Evolutionary conservation across 1,139 yeast genomes (phyloP), one percentile per base, ranked within the genome.

Genomic region (Hemisphaericaspora lyxosophila): DNA sequence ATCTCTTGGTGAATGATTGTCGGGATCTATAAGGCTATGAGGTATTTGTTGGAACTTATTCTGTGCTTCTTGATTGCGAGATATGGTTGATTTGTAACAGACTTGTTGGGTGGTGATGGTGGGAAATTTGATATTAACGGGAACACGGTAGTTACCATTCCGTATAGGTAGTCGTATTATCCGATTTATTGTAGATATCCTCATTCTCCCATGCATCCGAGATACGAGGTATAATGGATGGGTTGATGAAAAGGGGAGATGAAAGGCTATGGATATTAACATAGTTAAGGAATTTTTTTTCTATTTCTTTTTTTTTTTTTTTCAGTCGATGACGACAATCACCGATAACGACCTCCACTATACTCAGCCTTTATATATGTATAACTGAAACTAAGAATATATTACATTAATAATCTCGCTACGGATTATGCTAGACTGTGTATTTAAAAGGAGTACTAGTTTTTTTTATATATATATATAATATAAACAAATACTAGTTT

Each of bases 121-220:
- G n/a, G n/a, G n/a, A n/a, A n/a, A n/a, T n/a, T n/a, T n/a, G n/a
- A n/a, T n/a, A n/a, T n/a, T n/a, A n/a, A n/a, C n/a, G n/a, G n/a
- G n/a, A n/a, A n/a, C n/a, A n/a, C n/a, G n/a, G n/a, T 28, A 18
- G 7, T 15, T 9, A 12, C 12, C n/a, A 18, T 19, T 18, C 18
- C 31, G 31, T n/a, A 28, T 28, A 28, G 31, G 31, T 28, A 28
- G 31, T 28, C 31, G 31, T 17, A 28, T 28, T 18, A 28, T 28
- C 15, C 31, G 23, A 12, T 28, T 28, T 18, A 17, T 28, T 17
- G 31, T 28, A 14, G 23, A 28, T 28, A 18, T 28, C 7, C 15
- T 28, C 13, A 28, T 17, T 17, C 23, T 18, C 7, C 31, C 31
- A 28, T n/a, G 18, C 31, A 28, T 28, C 6, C n/a, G n/a, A n/a